Conservation (phyloP, 352 stramenopile species). For the Pythium rhizo-oryzae region DNA sequence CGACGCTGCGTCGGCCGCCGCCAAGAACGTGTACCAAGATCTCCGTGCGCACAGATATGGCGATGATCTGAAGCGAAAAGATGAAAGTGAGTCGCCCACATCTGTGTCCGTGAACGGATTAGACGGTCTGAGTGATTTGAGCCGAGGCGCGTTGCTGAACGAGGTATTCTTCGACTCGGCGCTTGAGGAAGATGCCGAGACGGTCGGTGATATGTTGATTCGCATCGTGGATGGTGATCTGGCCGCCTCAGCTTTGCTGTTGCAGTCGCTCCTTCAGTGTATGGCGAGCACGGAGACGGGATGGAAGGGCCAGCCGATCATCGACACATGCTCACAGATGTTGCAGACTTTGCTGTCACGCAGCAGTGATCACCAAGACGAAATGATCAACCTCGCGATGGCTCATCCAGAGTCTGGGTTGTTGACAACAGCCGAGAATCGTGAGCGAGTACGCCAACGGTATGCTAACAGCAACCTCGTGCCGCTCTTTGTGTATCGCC, state of each 20-base stretch:
- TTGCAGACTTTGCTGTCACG: conserved; percentile 68
- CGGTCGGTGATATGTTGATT: conserved; percentile 70
- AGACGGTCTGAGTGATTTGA: conserved; percentile 54
- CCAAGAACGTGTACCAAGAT: conserved; percentile 83
- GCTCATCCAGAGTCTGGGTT: conserved; percentile 68
- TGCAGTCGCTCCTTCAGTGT: conserved; percentile 74
- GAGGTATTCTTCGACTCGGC: conserved; percentile 87
- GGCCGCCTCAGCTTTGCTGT: conserved; percentile 58
- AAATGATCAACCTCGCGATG: conserved; percentile 75
- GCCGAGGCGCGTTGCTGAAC: conserved; percentile 63
- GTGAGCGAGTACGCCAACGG: conserved; percentile 61
- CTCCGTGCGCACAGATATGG: conserved; percentile 81
- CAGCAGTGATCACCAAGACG: conserved; percentile 55
- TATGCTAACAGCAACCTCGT: conserved; percentile 74
- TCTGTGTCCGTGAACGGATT: conserved; percentile 45
- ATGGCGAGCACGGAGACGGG: conserved; percentile 81
- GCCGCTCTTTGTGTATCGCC: conserved; percentile 80
- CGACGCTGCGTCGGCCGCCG: conserved; percentile 67
- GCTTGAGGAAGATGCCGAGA: conserved; percentile 87
- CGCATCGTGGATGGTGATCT: conserved; percentile 67
- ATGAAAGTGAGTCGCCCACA: conserved; percentile 21
- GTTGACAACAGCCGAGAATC: conserved; percentile 64
- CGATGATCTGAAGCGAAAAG: conserved; percentile 70
- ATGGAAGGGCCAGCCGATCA: conserved; percentile 88
- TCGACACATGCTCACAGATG: conserved; percentile 68